phyloP scores from a whole-genome alignment of 495 filamentous ascomycete genomes.

The Melanomma pulvis-pyrius region DNA sequence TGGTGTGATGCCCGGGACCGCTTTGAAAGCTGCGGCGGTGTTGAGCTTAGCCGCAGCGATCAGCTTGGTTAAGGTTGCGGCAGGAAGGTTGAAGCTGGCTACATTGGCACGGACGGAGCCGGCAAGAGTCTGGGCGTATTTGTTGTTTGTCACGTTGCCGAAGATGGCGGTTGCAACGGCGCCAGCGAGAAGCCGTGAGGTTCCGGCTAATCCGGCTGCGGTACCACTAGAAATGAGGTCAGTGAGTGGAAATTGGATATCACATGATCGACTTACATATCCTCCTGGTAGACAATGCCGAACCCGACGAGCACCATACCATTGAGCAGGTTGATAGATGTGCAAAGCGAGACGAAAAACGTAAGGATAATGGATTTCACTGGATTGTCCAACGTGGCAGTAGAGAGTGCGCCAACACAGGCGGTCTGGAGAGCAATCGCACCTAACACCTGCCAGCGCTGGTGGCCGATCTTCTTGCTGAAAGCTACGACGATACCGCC shows the following conservation, averaged over 20 bases:
- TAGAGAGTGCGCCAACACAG: conserved; percentile 29
- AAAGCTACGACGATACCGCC: conserved; percentile 28
- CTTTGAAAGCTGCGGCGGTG: conserved; percentile 27
- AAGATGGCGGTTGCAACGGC: conserved; percentile 34
- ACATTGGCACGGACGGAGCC: conserved; percentile 9
- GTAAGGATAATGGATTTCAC: conserved; percentile 31
- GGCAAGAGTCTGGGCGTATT: conserved; percentile 20
- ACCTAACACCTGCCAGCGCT: conserved; percentile 24
- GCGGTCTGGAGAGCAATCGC: conserved; percentile 30
- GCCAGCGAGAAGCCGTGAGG: conserved; percentile 25
- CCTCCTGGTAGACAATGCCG: conserved; percentile 35
- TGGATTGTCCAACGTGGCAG: conserved; percentile 29
- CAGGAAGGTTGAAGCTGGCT: conserved; percentile 8
- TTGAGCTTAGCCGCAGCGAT: conserved; percentile 16
- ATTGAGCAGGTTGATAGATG: conserved; percentile 30
- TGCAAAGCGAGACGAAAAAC: conserved; percentile 27
- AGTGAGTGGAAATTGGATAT: background rate
- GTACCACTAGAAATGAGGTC: conserved; percentile 12
- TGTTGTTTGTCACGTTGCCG: conserved; percentile 33
- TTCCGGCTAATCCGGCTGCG: conserved; percentile 30
- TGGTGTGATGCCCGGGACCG: conserved; percentile 28
- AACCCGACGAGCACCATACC: conserved; percentile 35
- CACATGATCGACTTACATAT: conserved; percentile 21
- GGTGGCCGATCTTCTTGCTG: conserved; percentile 31
- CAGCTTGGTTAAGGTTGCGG: conserved; percentile 17